These are phyloP conservation scores for Neurospora sp. DNA, from an alignment of 495 filamentous ascomycete genomes.

Conservation along the genomic window DNA sequence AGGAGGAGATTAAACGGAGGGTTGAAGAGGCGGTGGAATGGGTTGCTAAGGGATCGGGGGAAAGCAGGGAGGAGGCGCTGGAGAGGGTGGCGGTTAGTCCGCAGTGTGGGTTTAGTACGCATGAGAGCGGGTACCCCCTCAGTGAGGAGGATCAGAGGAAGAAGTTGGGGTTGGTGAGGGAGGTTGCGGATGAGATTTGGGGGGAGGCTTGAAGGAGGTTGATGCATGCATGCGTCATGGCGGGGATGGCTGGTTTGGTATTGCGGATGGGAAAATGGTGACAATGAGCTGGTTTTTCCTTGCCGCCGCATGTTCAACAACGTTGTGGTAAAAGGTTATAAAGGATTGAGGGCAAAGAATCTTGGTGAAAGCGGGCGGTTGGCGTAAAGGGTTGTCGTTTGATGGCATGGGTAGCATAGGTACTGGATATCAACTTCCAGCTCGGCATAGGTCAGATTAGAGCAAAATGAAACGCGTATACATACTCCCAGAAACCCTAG, in stretches of 20 bases:
- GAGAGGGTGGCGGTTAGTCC: slow-evolving; percentile 62
- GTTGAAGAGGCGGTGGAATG: slow-evolving; percentile 59
- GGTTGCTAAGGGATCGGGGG: slow-evolving; percentile 57
- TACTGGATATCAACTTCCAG: slow-evolving; percentile 13
- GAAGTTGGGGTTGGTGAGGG: slow-evolving; percentile 56
- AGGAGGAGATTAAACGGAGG: slow-evolving; percentile 60
- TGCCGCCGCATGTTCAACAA: neutral
- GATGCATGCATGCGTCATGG: too few relatives aligned
- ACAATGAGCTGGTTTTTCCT: neutral
- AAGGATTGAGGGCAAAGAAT: neutral
- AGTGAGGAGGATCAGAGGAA: slow-evolving; percentile 56
- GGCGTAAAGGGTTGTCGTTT: neutral
- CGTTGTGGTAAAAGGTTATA: neutral
- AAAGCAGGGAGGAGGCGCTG: slow-evolving; percentile 54
- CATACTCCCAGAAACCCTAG: too few relatives aligned
- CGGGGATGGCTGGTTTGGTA: too few relatives aligned
- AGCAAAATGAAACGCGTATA: too few relatives aligned
- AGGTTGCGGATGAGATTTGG: slow-evolving; percentile 63
- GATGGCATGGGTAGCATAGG: neutral
- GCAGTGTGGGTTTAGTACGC: slow-evolving; percentile 73
- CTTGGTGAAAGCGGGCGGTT: neutral
- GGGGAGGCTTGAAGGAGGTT: slow-evolving; percentile 37
- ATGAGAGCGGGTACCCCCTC: slow-evolving; percentile 57
- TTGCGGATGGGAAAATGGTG: neutral
- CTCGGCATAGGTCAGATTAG: too few relatives aligned